Base-by-base conservation (phyloP, 2,329 filamentous ascomycete genomes). In the Oidium heveae region DNA sequence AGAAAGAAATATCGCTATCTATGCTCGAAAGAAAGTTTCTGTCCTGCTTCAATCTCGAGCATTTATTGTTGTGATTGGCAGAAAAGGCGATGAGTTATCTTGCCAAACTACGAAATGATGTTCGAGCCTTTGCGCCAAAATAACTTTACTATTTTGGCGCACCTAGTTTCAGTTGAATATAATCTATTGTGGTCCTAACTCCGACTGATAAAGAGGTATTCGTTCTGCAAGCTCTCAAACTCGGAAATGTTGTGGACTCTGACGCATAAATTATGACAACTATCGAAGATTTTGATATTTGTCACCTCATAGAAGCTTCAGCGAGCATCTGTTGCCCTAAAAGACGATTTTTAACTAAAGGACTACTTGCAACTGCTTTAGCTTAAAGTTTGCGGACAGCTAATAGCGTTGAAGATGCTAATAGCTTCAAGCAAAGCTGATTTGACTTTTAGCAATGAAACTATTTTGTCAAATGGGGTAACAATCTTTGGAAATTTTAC, bases 321-420 rank as follows among this genome's bases (percentile, higher is more conserved):
- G 2, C 2, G 2, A 2, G 22, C 22, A 24, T 2, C 2, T 24
- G 2, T 24, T 2, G 22, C 4, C 4, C 22, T 2, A 2, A 2
- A 24, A 24, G 2, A 24, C 22, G 22, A 41, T 5, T 41, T 41
- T 41, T 41, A 5, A 5, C 37, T 2, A 41, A 41, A 41, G 37
- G 37, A 41, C 6, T 41, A 41, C 6, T 41, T 2, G 37, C 37
- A 41, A 5, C 37, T 5, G 37, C 37, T 2, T 3, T 5, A 41
- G 22, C 22, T 4, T 2, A 2, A 4, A 4, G 2, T 2, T 24
- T 24, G 2, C 4, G 22, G 22, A 24, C 22, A 24, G 4, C 22
- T 24, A 24, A 24, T 24, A 24, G 22, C 4, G 22, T 24, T 24
- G 4, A 24, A 24, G 4, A 24, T 24, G 4, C 22, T 2, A 24